Evolutionary conservation across 108 stramenopile genomes (phyloP).

Genomic region (Tribonema minus): DNA sequence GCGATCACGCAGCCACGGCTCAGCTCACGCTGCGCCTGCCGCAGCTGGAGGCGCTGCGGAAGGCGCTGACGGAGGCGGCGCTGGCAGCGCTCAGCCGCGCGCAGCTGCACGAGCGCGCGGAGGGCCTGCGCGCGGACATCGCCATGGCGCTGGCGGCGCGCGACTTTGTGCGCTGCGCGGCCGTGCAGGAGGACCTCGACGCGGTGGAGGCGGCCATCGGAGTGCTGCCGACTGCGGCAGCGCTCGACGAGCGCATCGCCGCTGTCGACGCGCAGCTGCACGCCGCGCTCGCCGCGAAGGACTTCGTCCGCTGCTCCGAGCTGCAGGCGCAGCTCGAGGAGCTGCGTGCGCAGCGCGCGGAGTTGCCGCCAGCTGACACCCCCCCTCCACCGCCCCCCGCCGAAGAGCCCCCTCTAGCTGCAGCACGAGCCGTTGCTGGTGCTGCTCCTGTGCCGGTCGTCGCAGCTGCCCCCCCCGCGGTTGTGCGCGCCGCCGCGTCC

Average conservation of each 20-base stretch:
- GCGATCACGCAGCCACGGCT: background rate
- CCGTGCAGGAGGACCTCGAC: background rate
- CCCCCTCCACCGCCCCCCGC: background rate
- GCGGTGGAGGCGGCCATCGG: background rate
- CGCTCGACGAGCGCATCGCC: background rate
- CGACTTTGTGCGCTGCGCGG: background rate
- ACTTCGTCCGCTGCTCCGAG: constrained; percentile 9
- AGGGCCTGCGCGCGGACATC: background rate
- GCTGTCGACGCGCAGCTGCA: background rate
- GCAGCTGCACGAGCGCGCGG: background rate
- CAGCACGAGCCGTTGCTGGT: too few relatives aligned
- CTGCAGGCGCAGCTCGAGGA: constrained; percentile 1
- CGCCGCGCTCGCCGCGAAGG: constrained; percentile 1
- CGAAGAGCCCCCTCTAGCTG: too few relatives aligned
- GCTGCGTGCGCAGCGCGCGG: constrained; percentile 9
- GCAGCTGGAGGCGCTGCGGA: background rate
- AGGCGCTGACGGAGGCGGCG: background rate
- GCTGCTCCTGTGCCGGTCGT: too few relatives aligned
- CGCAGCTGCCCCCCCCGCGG: too few relatives aligned
- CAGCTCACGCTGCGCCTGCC: background rate
- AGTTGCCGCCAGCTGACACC: background rate
- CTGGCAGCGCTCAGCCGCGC: background rate
- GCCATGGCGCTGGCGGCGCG: background rate
- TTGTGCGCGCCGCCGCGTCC: too few relatives aligned
- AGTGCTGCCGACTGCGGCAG: background rate